Base-by-base conservation (phyloP, 225 moss, liverwort and hornwort genomes). In the Physcomitrellopsis africana region DNA sequence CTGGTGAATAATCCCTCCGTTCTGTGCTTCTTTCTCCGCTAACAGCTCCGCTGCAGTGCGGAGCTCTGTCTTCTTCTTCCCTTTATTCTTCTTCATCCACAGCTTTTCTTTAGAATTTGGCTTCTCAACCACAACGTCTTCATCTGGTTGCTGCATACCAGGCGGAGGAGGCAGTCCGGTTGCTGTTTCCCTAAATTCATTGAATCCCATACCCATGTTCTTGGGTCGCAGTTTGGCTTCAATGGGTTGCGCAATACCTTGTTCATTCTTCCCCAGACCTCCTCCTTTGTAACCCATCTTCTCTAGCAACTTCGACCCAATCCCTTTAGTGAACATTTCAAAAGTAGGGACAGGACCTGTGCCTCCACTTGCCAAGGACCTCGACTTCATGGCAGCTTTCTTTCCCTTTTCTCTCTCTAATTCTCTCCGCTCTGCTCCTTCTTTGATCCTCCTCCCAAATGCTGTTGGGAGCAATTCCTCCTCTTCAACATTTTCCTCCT, bases 131-230 rank as follows among this genome's bases (percentile, higher is more conserved):
- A 84, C 80, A 13, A 75, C 82, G 45, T 86, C 90, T 65, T 83
- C 89, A 16, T 90, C 83, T 5, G 74, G 52, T 56, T 79, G 81
- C 51, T 92, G 89, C 60, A 74, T 86, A 27, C 87, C 89, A 52
- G 93, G 93, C 14, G 89, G 84, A 66, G 92, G 81, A 10, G 90
- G 93, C 77, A 99, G 75, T 12, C 91, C 93, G 42, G 82, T 57
- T 8, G 68, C 67, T 20, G 85, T 91, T 67, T 99, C 97, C 65
- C 82, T 86, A 55, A 91, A 94, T 66, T 95, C 97, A 65, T 93
- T 91, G n/a, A 95, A 99, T 6, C 94, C 97, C 97, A 99, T 99
- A 18, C 97, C 97, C 97, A 99, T 94, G 60, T 94, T 99, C 67
- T 87, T 93, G 11, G 97, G 97, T 65, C 97, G 80, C 17, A 88